Percentiles rank a stretch among this genome's conserved stretches.
phyloP scores from a whole-genome alignment of 306 rosid genomes.

The Lupinus albus region DNA sequence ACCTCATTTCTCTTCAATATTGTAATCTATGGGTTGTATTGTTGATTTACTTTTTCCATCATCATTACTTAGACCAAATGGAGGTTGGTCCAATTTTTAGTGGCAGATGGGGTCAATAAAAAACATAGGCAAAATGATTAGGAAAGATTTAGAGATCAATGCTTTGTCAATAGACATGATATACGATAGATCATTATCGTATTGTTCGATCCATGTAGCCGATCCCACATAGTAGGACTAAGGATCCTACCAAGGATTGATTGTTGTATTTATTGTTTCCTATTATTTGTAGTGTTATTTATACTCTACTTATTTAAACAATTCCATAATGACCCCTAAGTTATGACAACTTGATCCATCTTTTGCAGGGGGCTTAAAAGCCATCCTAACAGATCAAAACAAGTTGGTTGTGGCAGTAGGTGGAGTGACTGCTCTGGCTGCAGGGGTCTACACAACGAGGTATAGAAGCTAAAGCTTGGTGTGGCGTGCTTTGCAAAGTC shows the following conservation, averaged over 20 bases:
- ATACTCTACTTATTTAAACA: not conserved
- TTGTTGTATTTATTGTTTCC: not conserved
- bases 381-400: slow-evolving; percentile 95
- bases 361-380: slow-evolving; percentile 86
- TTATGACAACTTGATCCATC: slow-evolving; percentile 25
- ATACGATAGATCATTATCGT: too few species aligned
- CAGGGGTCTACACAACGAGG: slow-evolving; percentile 98
- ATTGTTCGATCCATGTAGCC: too few species aligned
- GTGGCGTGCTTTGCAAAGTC: not conserved
- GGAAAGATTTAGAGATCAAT: too few species aligned
- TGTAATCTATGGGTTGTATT: slow-evolving; percentile 9
- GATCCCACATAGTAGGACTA: too few species aligned
- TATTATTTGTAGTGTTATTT: not conserved
- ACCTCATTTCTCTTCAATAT: not conserved
- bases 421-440: slow-evolving; percentile 95
- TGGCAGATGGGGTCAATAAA: too few species aligned
- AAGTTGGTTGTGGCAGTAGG: slow-evolving; percentile 96
- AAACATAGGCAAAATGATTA: too few species aligned
- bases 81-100: too few species aligned
- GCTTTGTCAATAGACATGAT: too few species aligned
- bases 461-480: slow-evolving; percentile 34
- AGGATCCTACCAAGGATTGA: too few species aligned
- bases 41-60: not conserved
- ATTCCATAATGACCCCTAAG: not conserved
- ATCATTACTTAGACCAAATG: too few species aligned